Evolutionary conservation across 2,329 filamentous ascomycete species (phyloP), one percentile per base, ranked within the genome.

Genomic region (Pyrenophora tritici-repentis): DNA sequence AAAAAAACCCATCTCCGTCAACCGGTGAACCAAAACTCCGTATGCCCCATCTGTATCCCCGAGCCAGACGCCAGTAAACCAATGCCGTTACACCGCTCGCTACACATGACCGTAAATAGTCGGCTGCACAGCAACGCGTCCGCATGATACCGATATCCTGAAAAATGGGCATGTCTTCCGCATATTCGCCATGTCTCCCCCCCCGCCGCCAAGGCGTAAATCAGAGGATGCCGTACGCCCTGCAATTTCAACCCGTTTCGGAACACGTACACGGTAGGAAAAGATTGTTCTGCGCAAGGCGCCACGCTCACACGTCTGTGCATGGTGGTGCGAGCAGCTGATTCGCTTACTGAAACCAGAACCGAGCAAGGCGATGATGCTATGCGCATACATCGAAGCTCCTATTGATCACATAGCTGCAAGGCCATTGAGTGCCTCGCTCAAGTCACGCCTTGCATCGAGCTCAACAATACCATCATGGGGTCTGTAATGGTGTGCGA

Each of bases 401-500:
- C 22, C 38, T 37, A 24, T 17, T 31, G 36, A 4, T 39, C 18
- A 50, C 22, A 50, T 63, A 42, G 70, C 57, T 61, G 72, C 67
- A 32, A 76, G 67, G 9, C 70, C 62, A 40, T 68, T 73, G 31
- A 79, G 64, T 20, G 74, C 73, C 24, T 61, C 62, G 5, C 71
- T 76, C 42, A 80, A 58, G 16, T 68, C 68, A 36, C 74, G 73
- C 18, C 78, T 71, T 1, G 76, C 75, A 38, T 73, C 72, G 16
- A 78, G 56, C 55, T 80, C 78, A 42, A 76, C 68, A 13, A 66
- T 68, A 29, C 67, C 70, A 16, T 70, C 62, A 18, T 71, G 68
- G 16, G 76, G 73, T 16, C 78, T 71, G 61, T 78, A 79, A 53
- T 77, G 74, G 42, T 76, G 72, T 44, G 73, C 65, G 13, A 79